Evolutionary conservation across 176 grass and related monocot species (phyloP).

Genomic region (Echinochloa phyllopogon): DNA sequence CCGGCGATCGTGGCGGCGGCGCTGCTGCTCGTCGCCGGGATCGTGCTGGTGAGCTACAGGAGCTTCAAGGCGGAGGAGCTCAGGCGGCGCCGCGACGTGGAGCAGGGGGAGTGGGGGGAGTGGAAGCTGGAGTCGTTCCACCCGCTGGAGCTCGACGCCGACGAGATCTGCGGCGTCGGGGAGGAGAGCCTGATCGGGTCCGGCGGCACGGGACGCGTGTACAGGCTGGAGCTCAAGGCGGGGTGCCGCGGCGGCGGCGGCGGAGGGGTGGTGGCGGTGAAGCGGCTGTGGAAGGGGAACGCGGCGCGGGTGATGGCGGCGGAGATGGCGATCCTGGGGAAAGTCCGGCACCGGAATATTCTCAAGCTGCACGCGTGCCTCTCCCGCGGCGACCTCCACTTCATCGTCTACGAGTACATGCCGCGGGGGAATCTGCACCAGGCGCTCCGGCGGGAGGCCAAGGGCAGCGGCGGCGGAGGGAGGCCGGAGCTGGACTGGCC

Average conservation of each 20-base stretch:
- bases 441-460: slow-evolving; percentile 59
- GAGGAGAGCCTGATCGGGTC: slow-evolving; percentile 75
- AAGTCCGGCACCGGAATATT: slow-evolving; percentile 79
- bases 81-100: slow-evolving; percentile 49
- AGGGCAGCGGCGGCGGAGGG: slow-evolving; percentile 14
- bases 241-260: slow-evolving; percentile 39
- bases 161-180: slow-evolving; percentile 71
- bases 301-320: slow-evolving; percentile 65
- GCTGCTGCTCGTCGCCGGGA: slow-evolving; percentile 58
- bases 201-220: slow-evolving; percentile 80
- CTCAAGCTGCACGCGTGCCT: slow-evolving; percentile 95
- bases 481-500: slow-evolving; percentile 64
- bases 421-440: slow-evolving; percentile 81
- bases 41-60: slow-evolving; percentile 66
- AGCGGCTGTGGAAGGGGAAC: slow-evolving; percentile 72
- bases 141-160: slow-evolving; percentile 67
- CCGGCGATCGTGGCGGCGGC: slow-evolving; percentile 50
- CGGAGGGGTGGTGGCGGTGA: slow-evolving; percentile 68
- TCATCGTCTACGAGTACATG: slow-evolving; percentile 94
- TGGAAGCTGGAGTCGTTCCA: slow-evolving; percentile 96
- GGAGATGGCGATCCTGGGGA: slow-evolving; percentile 76
- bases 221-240: slow-evolving; percentile 69
- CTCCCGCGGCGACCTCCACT: slow-evolving; percentile 71
- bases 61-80: slow-evolving; percentile 73
- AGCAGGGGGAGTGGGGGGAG: slow-evolving; percentile 34